Evolutionary conservation across 306 rosid genomes (phyloP).

Genomic region (Betula pendula): DNA sequence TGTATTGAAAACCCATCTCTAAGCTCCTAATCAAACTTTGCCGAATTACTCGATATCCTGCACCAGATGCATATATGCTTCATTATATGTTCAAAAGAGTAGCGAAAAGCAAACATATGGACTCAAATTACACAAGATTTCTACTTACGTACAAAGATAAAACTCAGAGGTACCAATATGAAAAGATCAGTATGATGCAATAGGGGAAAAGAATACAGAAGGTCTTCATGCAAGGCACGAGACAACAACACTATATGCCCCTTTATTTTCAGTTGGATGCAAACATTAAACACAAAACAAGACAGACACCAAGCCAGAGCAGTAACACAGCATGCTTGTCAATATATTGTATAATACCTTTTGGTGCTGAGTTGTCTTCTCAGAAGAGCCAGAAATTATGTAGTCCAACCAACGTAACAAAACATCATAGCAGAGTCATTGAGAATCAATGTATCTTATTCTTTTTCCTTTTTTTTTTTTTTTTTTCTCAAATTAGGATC

Average conservation of each 20-base stretch:
- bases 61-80: constrained; percentile 18
- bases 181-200: neutral
- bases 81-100: constrained; percentile 13
- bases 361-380: neutral
- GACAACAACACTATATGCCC: neutral
- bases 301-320: neutral
- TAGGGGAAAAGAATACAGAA: neutral
- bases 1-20: constrained; percentile 33
- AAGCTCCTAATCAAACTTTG: constrained; percentile 43
- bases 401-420: neutral
- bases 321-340: neutral
- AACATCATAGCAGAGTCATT: neutral
- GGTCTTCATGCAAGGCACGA: neutral
- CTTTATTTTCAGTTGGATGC: neutral
- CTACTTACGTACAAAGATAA: neutral
- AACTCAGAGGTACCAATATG: neutral
- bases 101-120: constrained; percentile 21
- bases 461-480: too few relatives aligned
- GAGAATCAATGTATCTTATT: neutral
- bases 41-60: constrained; percentile 39
- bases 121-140: neutral
- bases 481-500: neutral
- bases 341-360: neutral
- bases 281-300: neutral
- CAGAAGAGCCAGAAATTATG: neutral